phyloP scores from a whole-genome alignment of 2,329 filamentous ascomycete genomes.

The Epichloe elymi region DNA sequence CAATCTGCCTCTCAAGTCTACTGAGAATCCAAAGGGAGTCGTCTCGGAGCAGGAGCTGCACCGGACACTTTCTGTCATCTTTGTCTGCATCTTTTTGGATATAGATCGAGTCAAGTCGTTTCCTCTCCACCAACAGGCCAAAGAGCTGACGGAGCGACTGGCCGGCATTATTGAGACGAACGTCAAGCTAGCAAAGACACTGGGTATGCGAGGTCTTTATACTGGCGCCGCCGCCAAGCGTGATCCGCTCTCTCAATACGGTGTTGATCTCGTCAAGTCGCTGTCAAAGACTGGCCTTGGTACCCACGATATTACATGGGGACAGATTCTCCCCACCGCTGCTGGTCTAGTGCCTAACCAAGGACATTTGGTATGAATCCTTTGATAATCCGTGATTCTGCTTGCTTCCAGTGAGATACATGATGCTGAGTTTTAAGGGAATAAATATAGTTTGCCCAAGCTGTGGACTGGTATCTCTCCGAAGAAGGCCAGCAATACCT shows the following conservation, averaged over 20 bases:
- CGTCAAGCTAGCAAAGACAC: conserved; percentile 42
- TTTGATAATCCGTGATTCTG: no score
- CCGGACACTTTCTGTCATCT: conserved; percentile 52
- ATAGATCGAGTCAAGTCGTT: conserved; percentile 55
- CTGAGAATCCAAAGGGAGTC: conserved; percentile 43
- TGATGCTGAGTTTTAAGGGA: background rate
- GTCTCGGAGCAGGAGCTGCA: conserved; percentile 44
- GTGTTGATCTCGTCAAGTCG: conserved; percentile 49
- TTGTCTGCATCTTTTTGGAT: conserved; percentile 52
- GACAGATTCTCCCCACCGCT: conserved; percentile 55
- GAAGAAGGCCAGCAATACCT: conserved; percentile 41
- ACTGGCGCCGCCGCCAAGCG: conserved; percentile 34
- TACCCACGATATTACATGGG: conserved; percentile 55
- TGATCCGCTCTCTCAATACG: conserved; percentile 48
- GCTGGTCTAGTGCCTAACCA: conserved; percentile 58
- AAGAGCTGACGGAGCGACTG: conserved; percentile 43
- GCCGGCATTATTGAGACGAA: conserved; percentile 49
- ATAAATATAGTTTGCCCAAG: conserved; percentile 48
- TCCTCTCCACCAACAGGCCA: conserved; percentile 44
- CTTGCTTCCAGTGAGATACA: background rate
- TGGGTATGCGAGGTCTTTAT: conserved; percentile 32
- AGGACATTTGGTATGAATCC: conserved; percentile 42
- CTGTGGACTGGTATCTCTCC: conserved; percentile 60
- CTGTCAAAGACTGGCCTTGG: conserved; percentile 50
- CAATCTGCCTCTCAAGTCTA: conserved; percentile 53